A percentile compares a stretch with the other conserved stretches of the same genome.
Evolutionary conservation across 352 stramenopile genomes (phyloP).

Genomic region (Globisporangium nagaii): DNA sequence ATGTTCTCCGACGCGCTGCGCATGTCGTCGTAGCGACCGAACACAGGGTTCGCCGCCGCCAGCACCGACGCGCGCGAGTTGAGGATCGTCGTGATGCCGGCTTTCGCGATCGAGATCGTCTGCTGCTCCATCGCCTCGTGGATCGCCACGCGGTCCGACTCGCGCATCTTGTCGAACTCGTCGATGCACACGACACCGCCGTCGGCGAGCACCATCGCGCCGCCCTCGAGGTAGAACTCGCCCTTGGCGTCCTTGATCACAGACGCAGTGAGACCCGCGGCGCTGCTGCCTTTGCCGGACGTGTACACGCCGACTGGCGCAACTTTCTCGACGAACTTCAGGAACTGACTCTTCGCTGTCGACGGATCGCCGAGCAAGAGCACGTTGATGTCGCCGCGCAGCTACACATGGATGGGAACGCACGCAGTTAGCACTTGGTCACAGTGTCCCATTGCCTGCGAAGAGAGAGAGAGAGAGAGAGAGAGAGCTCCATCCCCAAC

Average conservation of each 20-base stretch:
- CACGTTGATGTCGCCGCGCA: constrained; percentile 98
- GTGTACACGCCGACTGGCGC: constrained; percentile 98
- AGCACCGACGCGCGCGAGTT: constrained; percentile 92
- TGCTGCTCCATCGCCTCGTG: constrained; percentile 99
- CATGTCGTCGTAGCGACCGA: constrained; percentile 98
- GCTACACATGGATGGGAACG: constrained; percentile 9
- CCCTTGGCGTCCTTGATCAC: constrained; percentile 93
- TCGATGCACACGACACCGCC: constrained; percentile 99
- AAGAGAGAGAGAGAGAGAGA: too few relatives aligned
- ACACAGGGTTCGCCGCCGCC: constrained; percentile 97
- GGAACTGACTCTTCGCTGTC: constrained; percentile 97
- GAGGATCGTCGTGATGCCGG: constrained; percentile 98
- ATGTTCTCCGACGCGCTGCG: constrained; percentile 99
- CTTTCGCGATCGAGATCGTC: constrained; percentile 99
- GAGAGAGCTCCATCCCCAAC: too few relatives aligned
- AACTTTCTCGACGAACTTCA: constrained; percentile 97
- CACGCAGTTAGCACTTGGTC: too few relatives aligned
- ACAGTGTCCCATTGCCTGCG: too few relatives aligned
- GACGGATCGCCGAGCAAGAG: constrained; percentile 96
- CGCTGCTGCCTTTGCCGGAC: constrained; percentile 96
- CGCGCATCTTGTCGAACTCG: constrained; percentile 95
- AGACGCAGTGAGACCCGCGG: constrained; percentile 96
- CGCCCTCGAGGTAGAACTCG: constrained; percentile 98
- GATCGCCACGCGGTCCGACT: constrained; percentile 95
- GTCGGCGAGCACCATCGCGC: constrained; percentile 98